These are phyloP conservation scores for Wickerhamomyces bisporus DNA, from an alignment of 805 yeast species.

Conservation along the genomic window DNA sequence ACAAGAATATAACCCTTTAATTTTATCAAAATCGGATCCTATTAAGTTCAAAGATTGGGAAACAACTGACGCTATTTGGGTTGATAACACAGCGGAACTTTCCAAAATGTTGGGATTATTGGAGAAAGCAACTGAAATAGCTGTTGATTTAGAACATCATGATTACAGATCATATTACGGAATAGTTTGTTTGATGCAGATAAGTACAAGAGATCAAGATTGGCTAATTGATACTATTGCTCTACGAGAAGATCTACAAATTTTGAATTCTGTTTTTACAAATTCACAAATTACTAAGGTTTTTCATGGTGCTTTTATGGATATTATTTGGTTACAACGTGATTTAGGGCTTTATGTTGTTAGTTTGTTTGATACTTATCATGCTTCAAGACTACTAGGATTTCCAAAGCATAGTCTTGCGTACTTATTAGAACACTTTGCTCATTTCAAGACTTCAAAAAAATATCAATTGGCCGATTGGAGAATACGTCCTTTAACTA, in stretches of 20 bases:
- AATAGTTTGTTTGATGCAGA: constrained; percentile 88
- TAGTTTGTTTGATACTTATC: constrained; percentile 85
- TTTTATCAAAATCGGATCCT: constrained; percentile 43
- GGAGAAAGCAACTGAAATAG: constrained; percentile 53
- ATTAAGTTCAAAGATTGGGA: constrained; percentile 59
- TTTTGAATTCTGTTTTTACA: constrained; percentile 70
- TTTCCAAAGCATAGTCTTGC: constrained; percentile 83
- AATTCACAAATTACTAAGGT: constrained; percentile 80
- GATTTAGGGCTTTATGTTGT: constrained; percentile 91
- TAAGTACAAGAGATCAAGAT: constrained; percentile 75
- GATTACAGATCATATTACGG: constrained; percentile 90
- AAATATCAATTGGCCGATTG: constrained; percentile 96
- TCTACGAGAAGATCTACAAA: constrained; percentile 64
- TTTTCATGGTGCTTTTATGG: constrained; percentile 96
- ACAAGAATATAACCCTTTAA: constrained; percentile 61
- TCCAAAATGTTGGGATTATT: constrained; percentile 51
- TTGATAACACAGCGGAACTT: constrained; percentile 53
- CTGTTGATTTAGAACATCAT: constrained; percentile 95
- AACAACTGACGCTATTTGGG: constrained; percentile 61
- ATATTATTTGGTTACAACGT: constrained; percentile 93
- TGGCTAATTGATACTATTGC: constrained; percentile 83
- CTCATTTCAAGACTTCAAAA: constrained; percentile 82
- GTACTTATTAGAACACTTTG: constrained; percentile 71
- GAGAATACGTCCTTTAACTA: constrained; percentile 82
- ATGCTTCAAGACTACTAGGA: constrained; percentile 77